Conservation (phyloP, 2,329 filamentous ascomycete genomes). For the Botryotinia globosa region DNA sequence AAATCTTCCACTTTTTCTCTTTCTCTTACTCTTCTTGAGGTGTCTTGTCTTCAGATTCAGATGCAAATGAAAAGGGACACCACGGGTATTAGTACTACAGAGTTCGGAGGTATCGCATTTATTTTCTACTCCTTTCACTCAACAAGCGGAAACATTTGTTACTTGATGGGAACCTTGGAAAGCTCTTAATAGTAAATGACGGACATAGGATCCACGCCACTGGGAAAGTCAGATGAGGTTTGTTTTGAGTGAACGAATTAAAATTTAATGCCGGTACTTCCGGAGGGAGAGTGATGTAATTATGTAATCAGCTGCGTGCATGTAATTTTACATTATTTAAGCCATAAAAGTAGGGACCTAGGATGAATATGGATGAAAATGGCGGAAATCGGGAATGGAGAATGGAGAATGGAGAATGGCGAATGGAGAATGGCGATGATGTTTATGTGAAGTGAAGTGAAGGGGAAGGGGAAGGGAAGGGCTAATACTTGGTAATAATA, state of each 20-base stretch:
- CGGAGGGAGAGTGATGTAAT: neutral
- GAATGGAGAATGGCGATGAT: neutral
- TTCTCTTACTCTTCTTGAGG: too few species aligned
- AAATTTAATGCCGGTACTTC: slow-evolving; percentile 8
- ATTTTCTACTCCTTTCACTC: neutral
- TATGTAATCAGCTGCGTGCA: neutral
- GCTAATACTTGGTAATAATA: too few species aligned
- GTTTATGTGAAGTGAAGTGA: neutral
- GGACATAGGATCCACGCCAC: slow-evolving; percentile 17
- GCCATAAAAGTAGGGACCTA: neutral
- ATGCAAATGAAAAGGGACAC: neutral
- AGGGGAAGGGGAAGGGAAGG: neutral
- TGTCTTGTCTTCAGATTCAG: neutral
- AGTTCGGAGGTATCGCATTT: too few species aligned
- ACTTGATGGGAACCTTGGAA: slow-evolving; percentile 18
- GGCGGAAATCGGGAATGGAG: neutral
- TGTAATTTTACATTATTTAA: neutral
- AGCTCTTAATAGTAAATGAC: slow-evolving; percentile 1
- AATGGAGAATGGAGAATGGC: neutral
- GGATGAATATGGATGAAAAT: neutral
- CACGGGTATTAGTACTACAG: neutral
- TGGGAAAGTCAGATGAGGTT: slow-evolving; percentile 9
- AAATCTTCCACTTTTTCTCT: neutral
- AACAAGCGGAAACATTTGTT: slow-evolving; percentile 7
- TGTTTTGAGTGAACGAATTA: neutral